Evolutionary conservation across 331 rosid genomes (phyloP).

Genomic region (Malus hybrid): DNA sequence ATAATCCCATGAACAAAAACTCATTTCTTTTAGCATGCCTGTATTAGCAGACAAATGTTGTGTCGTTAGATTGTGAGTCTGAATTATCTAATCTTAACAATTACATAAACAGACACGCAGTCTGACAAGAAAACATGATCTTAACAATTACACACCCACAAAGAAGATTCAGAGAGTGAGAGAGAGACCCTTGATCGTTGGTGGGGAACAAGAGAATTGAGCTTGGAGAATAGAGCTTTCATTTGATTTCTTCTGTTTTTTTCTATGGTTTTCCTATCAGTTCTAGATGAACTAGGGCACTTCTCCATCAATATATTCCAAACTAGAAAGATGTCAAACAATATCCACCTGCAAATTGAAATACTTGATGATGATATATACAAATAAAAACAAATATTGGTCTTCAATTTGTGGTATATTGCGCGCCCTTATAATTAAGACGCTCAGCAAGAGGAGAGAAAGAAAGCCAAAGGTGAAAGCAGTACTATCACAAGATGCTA

Average conservation of each 20-base stretch:
- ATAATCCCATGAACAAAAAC: background rate
- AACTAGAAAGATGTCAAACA: background rate
- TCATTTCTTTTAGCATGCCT: background rate
- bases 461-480: slow-evolving; percentile 2
- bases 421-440: slow-evolving; percentile 2
- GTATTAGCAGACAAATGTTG: background rate
- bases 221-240: slow-evolving; percentile 50
- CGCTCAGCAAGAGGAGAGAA: background rate
- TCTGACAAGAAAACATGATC: background rate
- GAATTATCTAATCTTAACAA: background rate
- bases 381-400: slow-evolving; percentile 3
- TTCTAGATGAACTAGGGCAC: slow-evolving; percentile 32
- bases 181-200: slow-evolving; percentile 35
- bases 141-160: background rate
- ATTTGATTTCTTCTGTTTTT: slow-evolving; percentile 63
- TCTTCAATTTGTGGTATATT: background rate
- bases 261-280: slow-evolving; percentile 58
- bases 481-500: slow-evolving; percentile 6
- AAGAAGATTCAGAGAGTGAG: background rate
- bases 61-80: background rate
- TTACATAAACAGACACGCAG: background rate
- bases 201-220: slow-evolving; percentile 54
- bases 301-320: slow-evolving; percentile 23
- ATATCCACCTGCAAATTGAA: background rate
- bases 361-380: background rate